Evolutionary conservation across 495 filamentous ascomycete genomes (phyloP).

Genomic region (Daldinia childiae): DNA sequence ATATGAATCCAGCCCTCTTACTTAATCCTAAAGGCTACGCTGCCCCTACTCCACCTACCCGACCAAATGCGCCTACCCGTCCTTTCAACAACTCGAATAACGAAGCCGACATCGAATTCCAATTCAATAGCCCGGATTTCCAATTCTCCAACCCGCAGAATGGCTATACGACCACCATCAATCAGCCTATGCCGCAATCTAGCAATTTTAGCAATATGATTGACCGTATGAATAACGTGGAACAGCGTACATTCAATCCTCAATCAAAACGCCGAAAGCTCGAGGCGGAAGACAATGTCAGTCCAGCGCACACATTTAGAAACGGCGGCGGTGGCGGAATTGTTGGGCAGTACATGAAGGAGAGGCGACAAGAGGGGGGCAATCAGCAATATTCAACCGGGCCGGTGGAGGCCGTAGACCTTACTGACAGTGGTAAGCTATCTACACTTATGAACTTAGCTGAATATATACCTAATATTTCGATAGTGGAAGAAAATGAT

Average conservation of each 20-base stretch:
- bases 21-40: constrained; percentile 50
- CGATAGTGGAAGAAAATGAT: constrained; percentile 62
- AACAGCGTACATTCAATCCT: constrained; percentile 67
- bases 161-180: constrained; percentile 5
- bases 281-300: constrained; percentile 55
- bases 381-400: constrained; percentile 44
- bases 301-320: constrained; percentile 53
- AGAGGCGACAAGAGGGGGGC: constrained; percentile 59
- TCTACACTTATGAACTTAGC: constrained; percentile 2
- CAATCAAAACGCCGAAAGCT: constrained; percentile 71
- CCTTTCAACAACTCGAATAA: constrained; percentile 28
- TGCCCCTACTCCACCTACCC: constrained; percentile 13
- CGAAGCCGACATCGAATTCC: constrained; percentile 45
- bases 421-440: constrained; percentile 65
- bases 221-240: constrained; percentile 77
- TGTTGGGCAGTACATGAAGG: constrained; percentile 71
- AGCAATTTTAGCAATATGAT: constrained; percentile 61
- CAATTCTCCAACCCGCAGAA: constrained; percentile 55
- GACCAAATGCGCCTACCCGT: constrained; percentile 15
- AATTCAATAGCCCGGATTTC: neutral
- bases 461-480: constrained; percentile 25
- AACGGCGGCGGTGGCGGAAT: constrained; percentile 64
- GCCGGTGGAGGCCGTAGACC: constrained; percentile 66
- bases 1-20: constrained; percentile 49
- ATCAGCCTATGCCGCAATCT: constrained; percentile 24